phyloP scores from a whole-genome alignment of 345 rosid species.

The Fremontodendron californicum region DNA sequence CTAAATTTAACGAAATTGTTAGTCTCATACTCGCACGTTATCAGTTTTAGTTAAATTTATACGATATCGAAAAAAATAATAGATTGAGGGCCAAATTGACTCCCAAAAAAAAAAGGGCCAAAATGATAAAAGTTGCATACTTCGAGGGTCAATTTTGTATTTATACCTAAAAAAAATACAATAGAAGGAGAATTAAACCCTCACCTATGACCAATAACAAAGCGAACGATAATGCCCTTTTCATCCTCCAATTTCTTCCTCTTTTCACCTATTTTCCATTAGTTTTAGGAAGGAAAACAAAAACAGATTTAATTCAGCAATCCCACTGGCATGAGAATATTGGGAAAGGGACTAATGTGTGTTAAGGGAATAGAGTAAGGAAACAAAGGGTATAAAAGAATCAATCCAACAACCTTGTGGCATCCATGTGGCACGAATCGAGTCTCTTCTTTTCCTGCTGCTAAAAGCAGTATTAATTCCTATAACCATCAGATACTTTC shows the following conservation, averaged over 20 bases:
- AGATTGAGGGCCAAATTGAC: too few relatives aligned
- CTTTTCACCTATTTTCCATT: slow-evolving; percentile 58
- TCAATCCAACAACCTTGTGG: slow-evolving; percentile 63
- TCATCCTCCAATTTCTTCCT: slow-evolving; percentile 86
- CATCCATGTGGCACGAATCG: slow-evolving; percentile 92
- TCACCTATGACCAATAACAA: slow-evolving; percentile 90
- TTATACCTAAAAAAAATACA: not conserved
- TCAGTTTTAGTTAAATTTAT: too few relatives aligned
- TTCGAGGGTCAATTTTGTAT: too few relatives aligned
- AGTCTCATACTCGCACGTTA: too few relatives aligned
- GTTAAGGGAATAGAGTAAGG: not conserved
- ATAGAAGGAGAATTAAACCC: not conserved
- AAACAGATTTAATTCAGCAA: slow-evolving; percentile 5
- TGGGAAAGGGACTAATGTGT: not conserved
- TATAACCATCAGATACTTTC: slow-evolving; percentile 78
- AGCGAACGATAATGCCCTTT: slow-evolving; percentile 80
- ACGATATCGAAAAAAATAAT: too few relatives aligned
- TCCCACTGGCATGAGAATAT: slow-evolving; percentile 10
- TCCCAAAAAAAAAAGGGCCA: too few relatives aligned
- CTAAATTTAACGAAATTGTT: too few relatives aligned
- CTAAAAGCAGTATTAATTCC: slow-evolving; percentile 97
- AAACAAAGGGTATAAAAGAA: not conserved
- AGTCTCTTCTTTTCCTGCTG: slow-evolving; percentile 89
- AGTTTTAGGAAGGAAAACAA: not conserved
- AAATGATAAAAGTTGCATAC: too few relatives aligned